phyloP scores from a whole-genome alignment of 768 basidiomycete genomes.

The Hebeloma cylindrosporum region DNA sequence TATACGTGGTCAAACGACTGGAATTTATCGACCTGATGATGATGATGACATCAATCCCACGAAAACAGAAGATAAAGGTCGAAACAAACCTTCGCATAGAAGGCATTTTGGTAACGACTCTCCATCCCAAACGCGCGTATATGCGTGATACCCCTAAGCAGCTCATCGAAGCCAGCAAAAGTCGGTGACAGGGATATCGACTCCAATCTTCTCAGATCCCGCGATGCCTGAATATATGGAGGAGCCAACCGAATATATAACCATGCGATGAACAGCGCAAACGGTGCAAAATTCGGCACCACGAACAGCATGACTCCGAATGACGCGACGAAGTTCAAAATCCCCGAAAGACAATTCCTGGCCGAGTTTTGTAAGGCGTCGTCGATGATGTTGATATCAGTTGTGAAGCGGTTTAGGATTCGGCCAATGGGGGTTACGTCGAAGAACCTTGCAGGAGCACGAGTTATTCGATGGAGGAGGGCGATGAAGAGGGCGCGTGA shows the following conservation, averaged over 20 bases:
- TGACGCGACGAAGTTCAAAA: slow-evolving; percentile 61
- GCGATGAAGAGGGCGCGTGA: slow-evolving; percentile 58
- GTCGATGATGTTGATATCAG: slow-evolving; percentile 77
- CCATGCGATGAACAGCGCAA: slow-evolving; percentile 67
- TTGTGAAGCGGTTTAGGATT: slow-evolving; percentile 78
- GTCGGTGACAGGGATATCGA: slow-evolving; percentile 68
- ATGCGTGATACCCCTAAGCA: slow-evolving; percentile 64
- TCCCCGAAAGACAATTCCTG: slow-evolving; percentile 52
- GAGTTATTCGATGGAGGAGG: slow-evolving; percentile 53
- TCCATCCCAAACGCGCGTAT: slow-evolving; percentile 76
- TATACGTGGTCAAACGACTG: slow-evolving; percentile 73
- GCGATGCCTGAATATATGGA: slow-evolving; percentile 57
- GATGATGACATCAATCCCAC: slow-evolving; percentile 1
- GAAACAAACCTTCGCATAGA: slow-evolving; percentile 51
- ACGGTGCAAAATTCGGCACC: slow-evolving; percentile 63
- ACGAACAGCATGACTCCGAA: slow-evolving; percentile 63
- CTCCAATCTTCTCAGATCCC: slow-evolving; percentile 69
- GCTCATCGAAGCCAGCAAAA: slow-evolving; percentile 72
- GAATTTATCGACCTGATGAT: slow-evolving; percentile 55
- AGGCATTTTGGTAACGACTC: slow-evolving; percentile 59
- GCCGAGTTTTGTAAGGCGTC: slow-evolving; percentile 57
- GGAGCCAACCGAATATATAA: slow-evolving; percentile 65
- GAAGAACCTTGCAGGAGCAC: slow-evolving; percentile 70
- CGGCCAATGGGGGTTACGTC: slow-evolving; percentile 75
- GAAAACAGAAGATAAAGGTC: not conserved